Evolutionary conservation across 495 filamentous ascomycete species (phyloP).

Genomic region (Hyaloscypha hepaticicola): DNA sequence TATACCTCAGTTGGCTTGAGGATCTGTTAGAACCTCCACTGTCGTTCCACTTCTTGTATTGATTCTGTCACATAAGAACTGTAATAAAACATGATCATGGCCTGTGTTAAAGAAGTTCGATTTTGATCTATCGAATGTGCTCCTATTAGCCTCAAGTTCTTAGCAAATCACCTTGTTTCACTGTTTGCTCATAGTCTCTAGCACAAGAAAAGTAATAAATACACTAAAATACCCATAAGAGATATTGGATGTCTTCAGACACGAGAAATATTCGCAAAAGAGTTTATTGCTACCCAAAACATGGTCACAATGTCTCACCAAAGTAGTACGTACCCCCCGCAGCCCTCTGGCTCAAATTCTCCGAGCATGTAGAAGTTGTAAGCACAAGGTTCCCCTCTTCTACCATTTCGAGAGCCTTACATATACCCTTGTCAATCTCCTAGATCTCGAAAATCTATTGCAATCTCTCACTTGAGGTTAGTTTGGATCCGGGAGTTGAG

Average conservation of each 20-base stretch:
- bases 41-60: constrained; percentile 27
- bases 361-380: neutral
- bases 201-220: neutral
- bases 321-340: neutral
- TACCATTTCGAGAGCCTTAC: neutral
- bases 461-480: neutral
- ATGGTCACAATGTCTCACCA: neutral
- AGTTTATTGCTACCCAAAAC: neutral
- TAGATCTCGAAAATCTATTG: neutral
- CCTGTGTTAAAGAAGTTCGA: neutral
- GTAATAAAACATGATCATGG: constrained; percentile 8
- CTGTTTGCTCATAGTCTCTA: neutral
- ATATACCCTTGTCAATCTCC: neutral
- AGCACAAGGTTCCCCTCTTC: neutral
- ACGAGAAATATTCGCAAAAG: neutral
- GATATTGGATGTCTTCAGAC: neutral
- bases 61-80: constrained; percentile 16
- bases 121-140: neutral
- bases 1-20: neutral
- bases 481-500: neutral
- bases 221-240: neutral
- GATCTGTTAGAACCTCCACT: neutral
- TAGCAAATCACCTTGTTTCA: neutral
- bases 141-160: neutral
- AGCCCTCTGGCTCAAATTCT: neutral